phyloP scores from a whole-genome alignment of 2,329 filamentous ascomycete species.

The Nectriaceae sp. region DNA sequence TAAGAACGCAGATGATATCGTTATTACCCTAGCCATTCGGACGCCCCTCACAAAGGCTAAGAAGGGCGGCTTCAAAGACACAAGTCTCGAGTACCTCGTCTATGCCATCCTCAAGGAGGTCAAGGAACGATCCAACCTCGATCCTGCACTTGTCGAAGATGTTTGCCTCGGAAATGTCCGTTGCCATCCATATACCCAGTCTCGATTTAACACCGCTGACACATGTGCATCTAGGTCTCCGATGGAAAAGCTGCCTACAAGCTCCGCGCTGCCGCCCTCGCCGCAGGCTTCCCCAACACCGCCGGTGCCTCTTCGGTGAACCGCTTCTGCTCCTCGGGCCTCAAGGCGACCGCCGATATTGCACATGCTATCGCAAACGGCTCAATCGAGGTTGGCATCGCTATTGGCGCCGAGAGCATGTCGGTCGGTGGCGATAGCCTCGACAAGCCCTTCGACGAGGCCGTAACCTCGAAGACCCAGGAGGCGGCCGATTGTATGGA shows the following conservation, averaged over 20 bases:
- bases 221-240: constrained; percentile 62
- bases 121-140: constrained; percentile 70
- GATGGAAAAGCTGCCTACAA: constrained; percentile 90
- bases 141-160: constrained; percentile 82
- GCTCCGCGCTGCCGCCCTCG: constrained; percentile 81
- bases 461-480: constrained; percentile 69
- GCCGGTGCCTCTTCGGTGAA: constrained; percentile 80
- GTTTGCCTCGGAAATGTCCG: constrained; percentile 87
- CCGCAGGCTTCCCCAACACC: constrained; percentile 93
- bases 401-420: constrained; percentile 90
- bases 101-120: constrained; percentile 81
- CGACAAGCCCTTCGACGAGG: constrained; percentile 73
- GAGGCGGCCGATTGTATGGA: constrained; percentile 85
- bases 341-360: constrained; percentile 94
- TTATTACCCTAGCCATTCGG: constrained; percentile 89
- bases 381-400: constrained; percentile 84
- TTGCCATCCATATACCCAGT: background rate
- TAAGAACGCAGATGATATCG: constrained; percentile 94
- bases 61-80: constrained; percentile 97
- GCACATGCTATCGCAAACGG: constrained; percentile 81
- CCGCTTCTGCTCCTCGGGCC: constrained; percentile 95
- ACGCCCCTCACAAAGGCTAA: constrained; percentile 85
- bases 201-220: constrained; percentile 4
- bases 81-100: constrained; percentile 81
- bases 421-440: constrained; percentile 69